Conservation (phyloP, 2,329 filamentous ascomycete species). For the Pseudocercospora pini-densiflorae region DNA sequence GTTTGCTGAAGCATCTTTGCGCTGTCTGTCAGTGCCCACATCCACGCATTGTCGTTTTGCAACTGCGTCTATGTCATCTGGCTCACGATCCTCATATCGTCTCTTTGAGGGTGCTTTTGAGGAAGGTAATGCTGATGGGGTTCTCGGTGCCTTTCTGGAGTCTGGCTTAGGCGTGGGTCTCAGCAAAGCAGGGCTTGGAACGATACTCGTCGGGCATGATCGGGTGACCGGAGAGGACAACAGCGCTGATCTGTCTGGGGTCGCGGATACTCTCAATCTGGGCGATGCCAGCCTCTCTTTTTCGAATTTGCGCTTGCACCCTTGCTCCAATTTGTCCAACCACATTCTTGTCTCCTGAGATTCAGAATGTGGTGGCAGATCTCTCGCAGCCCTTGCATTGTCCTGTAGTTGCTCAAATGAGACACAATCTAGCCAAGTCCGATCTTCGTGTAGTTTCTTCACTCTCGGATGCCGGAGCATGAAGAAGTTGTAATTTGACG, state of each 20-base stretch:
- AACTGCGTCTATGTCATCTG: neutral
- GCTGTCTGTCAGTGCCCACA: neutral
- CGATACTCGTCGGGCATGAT: neutral
- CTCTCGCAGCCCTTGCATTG: conserved; percentile 64
- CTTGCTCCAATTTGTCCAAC: conserved; percentile 62
- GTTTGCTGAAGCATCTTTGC: neutral
- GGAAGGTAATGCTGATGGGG: neutral
- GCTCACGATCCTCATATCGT: neutral
- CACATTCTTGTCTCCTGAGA: conserved; percentile 66
- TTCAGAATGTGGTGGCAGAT: conserved; percentile 56
- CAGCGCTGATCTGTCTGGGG: conserved; percentile 16
- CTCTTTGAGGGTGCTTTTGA: conserved; percentile 3
- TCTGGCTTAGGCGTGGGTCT: neutral
- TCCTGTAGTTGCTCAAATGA: conserved; percentile 72
- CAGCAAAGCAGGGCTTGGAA: neutral
- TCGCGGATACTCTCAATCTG: conserved; percentile 12
- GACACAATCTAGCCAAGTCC: conserved; percentile 69
- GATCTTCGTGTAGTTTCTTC: conserved; percentile 77
- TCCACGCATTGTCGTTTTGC: conserved; percentile 11
- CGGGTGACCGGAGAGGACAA: neutral
- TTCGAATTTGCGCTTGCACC: conserved; percentile 37
- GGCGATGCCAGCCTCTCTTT: conserved; percentile 29
- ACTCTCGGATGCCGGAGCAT: conserved; percentile 77
- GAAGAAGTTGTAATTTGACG: conserved; percentile 70
- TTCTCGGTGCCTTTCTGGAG: neutral